These are phyloP conservation scores for Diaporthe australafricana DNA, from an alignment of 2,329 filamentous ascomycete species.

Conservation along the genomic window DNA sequence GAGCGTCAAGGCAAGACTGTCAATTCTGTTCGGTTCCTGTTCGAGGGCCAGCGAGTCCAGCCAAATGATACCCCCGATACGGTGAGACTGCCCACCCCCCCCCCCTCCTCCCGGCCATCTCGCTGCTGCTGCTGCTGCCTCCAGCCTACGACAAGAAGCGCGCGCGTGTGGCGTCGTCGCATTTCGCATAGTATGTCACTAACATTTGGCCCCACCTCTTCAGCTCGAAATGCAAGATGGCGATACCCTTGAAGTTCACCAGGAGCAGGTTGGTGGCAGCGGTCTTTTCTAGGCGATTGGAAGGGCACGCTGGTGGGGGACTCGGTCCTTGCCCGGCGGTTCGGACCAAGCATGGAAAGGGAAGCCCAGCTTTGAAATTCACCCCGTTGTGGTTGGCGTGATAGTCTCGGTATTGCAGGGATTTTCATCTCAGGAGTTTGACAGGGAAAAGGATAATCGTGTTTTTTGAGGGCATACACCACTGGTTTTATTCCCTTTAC, in stretches of 20 bases:
- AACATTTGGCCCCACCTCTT: background rate
- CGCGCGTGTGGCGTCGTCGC: background rate
- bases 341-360: slow-evolving; percentile 22
- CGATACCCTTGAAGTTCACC: slow-evolving; percentile 95
- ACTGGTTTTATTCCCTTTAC: slow-evolving; percentile 6
- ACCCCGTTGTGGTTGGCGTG: slow-evolving; percentile 21
- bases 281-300: slow-evolving; percentile 39
- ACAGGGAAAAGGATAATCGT: slow-evolving; percentile 33
- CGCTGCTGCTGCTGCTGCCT: background rate
- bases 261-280: slow-evolving; percentile 92
- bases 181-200: background rate
- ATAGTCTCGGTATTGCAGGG: slow-evolving; percentile 26
- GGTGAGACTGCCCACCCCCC: slow-evolving; percentile 65
- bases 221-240: slow-evolving; percentile 98
- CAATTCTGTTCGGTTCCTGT: slow-evolving; percentile 90
- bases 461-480: slow-evolving; percentile 19
- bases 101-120: background rate
- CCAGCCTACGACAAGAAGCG: background rate
- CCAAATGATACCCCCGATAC: slow-evolving; percentile 90
- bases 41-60: slow-evolving; percentile 94
- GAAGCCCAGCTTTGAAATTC: slow-evolving; percentile 14
- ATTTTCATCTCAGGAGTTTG: slow-evolving; percentile 26
- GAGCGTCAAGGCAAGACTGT: slow-evolving; percentile 92
- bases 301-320: slow-evolving; percentile 9
- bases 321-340: background rate